phyloP scores from a whole-genome alignment of 2,329 filamentous ascomycete species.

The Pleoardoris graminearum region DNA sequence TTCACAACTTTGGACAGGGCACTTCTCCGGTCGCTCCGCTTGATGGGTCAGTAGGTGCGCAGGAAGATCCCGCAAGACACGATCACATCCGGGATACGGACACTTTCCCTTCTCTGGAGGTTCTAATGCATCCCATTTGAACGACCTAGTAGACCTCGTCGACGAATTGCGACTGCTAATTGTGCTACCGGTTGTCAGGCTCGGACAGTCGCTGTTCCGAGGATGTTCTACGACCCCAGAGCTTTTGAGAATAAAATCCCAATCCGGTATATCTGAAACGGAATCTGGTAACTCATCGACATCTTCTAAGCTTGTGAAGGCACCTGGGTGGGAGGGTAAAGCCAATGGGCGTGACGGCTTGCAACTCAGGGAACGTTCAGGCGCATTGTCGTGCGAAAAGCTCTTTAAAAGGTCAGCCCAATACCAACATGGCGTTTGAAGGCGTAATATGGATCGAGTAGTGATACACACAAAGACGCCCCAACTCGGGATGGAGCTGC shows the following conservation, averaged over 20 bases:
- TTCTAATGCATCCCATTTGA: conserved; percentile 61
- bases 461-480: no score
- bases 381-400: not conserved
- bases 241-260: conserved; percentile 11
- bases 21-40: conserved; percentile 83
- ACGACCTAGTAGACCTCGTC: conserved; percentile 23
- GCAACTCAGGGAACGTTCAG: not conserved
- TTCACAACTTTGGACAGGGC: conserved; percentile 82
- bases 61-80: conserved; percentile 80
- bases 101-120: conserved; percentile 63
- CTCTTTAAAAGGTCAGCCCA: not conserved
- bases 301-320: conserved; percentile 1
- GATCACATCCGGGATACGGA: conserved; percentile 76
- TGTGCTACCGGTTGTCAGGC: conserved; percentile 22
- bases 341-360: not conserved
- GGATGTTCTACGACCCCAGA: conserved; percentile 1
- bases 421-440: no score
- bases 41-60: conserved; percentile 89
- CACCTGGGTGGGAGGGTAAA: not conserved
- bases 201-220: conserved; percentile 18
- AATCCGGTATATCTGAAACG: conserved; percentile 12
- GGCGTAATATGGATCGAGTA: no score
- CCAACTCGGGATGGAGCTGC: no score
- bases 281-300: conserved; percentile 5
- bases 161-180: conserved; percentile 29